Base-by-base conservation (phyloP, 129 eudicot species). In the Smallanthus sonchifolius region DNA sequence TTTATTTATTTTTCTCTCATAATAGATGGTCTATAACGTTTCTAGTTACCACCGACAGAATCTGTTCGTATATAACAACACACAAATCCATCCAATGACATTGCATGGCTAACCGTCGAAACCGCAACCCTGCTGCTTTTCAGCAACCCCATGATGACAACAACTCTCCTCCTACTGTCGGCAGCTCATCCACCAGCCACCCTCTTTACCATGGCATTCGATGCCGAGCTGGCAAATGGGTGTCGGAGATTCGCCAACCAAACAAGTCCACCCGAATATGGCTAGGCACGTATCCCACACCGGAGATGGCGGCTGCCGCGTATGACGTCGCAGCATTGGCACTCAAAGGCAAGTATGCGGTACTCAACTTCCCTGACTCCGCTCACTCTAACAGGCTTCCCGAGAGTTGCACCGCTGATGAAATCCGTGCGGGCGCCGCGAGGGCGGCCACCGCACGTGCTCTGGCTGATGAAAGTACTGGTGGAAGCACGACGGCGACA, bases 251-350 rank as follows among this genome's bases (percentile, higher is more conserved):
- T 2, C 78, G 88, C 2, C 79, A 84, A 44, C 88, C 88, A 5
- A 84, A 77, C 74, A 81, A 81, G 68, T 30, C 83, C 1, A 35
- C 73, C 7, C 76, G 86, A 0, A 84, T 84, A 19, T 84, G 88
- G 88, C 78, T 84, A 1, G 88, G 88, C 8, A 84, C 88, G 0
- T 84, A 73, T 54, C 83, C 80, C 1, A 81, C 86, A 0, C 78
- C 83, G n/a, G 88, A 84, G 24, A 84, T 84, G 88, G 88, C 88
- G 0, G 88, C 88, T 20, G 75, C 85, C 1, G 83, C 88, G 15
- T 78, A 84, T 15, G 88, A 91, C 34, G 97, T 83, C 42, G 97
- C 97, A 0, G 84, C 95, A 8, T 68, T 91, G 19, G 95, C 97
- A 7, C 82, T 91, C 2, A 86, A 84, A 78, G 97, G 97, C 14